Conservation (phyloP, 306 rosid genomes). For the Lupinus albus region DNA sequence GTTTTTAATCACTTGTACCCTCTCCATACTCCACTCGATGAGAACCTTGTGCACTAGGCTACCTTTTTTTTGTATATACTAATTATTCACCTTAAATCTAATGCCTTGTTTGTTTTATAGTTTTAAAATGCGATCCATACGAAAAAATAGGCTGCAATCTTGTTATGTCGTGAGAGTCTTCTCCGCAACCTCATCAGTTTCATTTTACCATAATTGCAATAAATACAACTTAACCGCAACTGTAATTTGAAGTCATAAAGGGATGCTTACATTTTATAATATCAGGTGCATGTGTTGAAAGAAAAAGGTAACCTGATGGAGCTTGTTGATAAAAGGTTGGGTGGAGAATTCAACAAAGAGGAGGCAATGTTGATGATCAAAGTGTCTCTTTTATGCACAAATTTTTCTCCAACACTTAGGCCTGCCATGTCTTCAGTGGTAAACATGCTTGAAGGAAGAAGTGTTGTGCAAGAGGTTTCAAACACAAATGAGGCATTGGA, state of each 20-base stretch:
- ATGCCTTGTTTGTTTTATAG: conserved; percentile 21
- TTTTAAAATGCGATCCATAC: not conserved
- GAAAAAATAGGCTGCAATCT: not conserved
- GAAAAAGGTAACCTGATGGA: conserved; percentile 40
- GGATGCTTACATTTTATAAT: not conserved
- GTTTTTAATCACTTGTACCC: too few relatives aligned
- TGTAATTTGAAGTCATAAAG: too few relatives aligned
- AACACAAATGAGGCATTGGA: conserved; percentile 24
- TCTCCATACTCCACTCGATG: too few relatives aligned
- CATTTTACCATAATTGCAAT: too few relatives aligned
- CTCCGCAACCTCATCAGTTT: too few relatives aligned
- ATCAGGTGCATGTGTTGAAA: conserved; percentile 44
- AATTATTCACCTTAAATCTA: not conserved
- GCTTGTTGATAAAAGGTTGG: conserved; percentile 42
- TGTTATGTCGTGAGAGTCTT: too few relatives aligned
- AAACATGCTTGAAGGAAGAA: conserved; percentile 54
- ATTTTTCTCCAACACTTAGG: conserved; percentile 29
- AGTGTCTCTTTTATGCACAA: conserved; percentile 46
- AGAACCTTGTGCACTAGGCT: too few relatives aligned
- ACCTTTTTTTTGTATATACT: not conserved
- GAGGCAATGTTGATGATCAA: conserved; percentile 42
- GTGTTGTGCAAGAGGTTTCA: conserved; percentile 27
- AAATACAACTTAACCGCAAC: too few relatives aligned
- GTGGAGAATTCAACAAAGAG: conserved; percentile 31
- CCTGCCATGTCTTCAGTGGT: conserved; percentile 51